Conservation (phyloP, 2,329 filamentous ascomycete genomes). For the Bretziella fagacearum region DNA sequence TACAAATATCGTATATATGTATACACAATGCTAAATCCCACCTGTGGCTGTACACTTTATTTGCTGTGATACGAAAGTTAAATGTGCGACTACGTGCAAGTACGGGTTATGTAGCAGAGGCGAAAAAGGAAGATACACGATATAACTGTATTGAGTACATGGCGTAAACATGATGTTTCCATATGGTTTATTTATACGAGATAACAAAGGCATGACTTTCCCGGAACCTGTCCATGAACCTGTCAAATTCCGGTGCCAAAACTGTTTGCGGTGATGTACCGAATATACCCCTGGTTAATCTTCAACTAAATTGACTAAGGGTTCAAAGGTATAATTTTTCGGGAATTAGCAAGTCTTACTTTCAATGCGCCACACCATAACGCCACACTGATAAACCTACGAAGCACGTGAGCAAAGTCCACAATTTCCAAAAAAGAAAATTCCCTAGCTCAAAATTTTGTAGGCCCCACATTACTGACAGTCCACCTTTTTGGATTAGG, state of each 20-base stretch:
- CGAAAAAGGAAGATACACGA: too few species aligned
- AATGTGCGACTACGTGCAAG: too few species aligned
- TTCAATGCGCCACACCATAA: constrained; percentile 1
- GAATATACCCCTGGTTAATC: too few species aligned
- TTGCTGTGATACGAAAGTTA: background rate
- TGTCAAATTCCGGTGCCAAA: background rate
- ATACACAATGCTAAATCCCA: background rate
- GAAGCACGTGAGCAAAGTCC: constrained; percentile 7
- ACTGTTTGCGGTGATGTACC: background rate
- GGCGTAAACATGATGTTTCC: too few species aligned
- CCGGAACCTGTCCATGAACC: background rate
- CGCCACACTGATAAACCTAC: constrained; percentile 7
- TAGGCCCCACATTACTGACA: constrained; percentile 6
- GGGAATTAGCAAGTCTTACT: too few species aligned
- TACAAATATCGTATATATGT: background rate
- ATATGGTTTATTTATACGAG: too few species aligned
- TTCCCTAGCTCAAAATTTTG: background rate
- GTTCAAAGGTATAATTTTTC: too few species aligned
- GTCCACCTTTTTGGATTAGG: background rate
- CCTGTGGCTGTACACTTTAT: too few species aligned
- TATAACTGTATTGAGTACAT: too few species aligned
- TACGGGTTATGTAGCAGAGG: too few species aligned
- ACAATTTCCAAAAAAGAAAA: constrained; percentile 8
- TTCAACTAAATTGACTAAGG: too few species aligned
- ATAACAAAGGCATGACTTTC: background rate